These are phyloP conservation scores for Globisporangium nodosum DNA, from an alignment of 352 stramenopile species.

Conservation along the genomic window DNA sequence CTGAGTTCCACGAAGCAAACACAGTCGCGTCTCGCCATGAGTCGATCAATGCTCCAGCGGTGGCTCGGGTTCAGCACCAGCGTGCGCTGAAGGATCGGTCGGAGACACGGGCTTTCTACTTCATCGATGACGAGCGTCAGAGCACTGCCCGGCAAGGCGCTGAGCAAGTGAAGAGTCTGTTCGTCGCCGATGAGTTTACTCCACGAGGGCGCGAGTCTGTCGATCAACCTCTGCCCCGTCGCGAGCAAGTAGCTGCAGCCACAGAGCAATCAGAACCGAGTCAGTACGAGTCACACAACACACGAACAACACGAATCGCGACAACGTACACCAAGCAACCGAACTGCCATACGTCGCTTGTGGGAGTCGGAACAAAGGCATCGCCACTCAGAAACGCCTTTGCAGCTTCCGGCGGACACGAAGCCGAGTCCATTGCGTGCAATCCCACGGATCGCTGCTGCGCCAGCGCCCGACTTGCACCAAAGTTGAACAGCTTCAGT, in stretches of 20 bases:
- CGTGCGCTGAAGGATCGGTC: conserved; percentile 34
- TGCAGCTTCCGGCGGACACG: conserved; percentile 48
- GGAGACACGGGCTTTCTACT: conserved; percentile 22
- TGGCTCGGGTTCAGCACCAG: conserved; percentile 36
- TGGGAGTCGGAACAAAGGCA: conserved; percentile 32
- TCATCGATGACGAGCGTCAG: conserved; percentile 30
- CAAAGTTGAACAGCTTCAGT: conserved; percentile 39
- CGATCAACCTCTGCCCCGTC: conserved; percentile 35
- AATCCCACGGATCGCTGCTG: conserved; percentile 21
- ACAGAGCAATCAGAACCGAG: background rate
- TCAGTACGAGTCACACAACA: background rate
- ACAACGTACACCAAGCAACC: conserved; percentile 59
- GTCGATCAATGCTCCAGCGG: conserved; percentile 42
- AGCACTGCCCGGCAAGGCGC: conserved; percentile 44
- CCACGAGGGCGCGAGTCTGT: conserved; percentile 38
- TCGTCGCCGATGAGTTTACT: conserved; percentile 23
- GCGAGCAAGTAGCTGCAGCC: conserved; percentile 42
- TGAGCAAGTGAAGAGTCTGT: conserved; percentile 49
- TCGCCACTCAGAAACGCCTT: conserved; percentile 35
- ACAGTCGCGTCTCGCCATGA: conserved; percentile 21
- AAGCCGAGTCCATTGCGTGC: conserved; percentile 18
- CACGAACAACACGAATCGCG: background rate
- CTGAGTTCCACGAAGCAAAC: background rate
- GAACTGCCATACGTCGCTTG: conserved; percentile 72
- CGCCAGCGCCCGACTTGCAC: conserved; percentile 34